Percentiles rank a stretch among this genome's conserved stretches.
phyloP scores from a whole-genome alignment of 257 asterid species.

The Primulina eburnea region DNA sequence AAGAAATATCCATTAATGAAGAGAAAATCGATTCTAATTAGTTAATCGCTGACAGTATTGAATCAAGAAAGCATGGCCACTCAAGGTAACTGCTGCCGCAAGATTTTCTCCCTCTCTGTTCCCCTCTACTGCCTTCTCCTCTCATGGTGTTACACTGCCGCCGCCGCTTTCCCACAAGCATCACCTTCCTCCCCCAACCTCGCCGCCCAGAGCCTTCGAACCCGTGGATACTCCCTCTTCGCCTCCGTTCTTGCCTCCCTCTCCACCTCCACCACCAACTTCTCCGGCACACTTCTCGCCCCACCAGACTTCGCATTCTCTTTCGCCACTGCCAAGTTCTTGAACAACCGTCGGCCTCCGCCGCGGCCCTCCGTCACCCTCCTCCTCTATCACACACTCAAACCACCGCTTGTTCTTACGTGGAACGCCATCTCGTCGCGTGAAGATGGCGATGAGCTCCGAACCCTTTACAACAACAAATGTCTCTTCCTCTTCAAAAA shows the following conservation, averaged over 20 bases:
- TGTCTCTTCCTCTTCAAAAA: slow-evolving; percentile 51
- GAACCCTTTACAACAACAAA: slow-evolving; percentile 42
- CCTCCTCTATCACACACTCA: slow-evolving; percentile 63
- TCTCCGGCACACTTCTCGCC: slow-evolving; percentile 62
- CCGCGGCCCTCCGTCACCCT: slow-evolving; percentile 57
- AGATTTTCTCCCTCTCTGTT: slow-evolving; percentile 25
- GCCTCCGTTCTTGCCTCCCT: slow-evolving; percentile 46
- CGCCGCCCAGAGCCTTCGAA: slow-evolving; percentile 55
- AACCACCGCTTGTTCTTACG: slow-evolving; percentile 44
- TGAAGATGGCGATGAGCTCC: slow-evolving; percentile 42
- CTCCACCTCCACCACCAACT: slow-evolving; percentile 38
- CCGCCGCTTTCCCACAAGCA: slow-evolving; percentile 17
- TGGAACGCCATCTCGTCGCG: slow-evolving; percentile 41
- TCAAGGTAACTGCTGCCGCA: background rate
- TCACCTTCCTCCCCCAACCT: slow-evolving; percentile 42
- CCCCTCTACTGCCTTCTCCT: slow-evolving; percentile 47
- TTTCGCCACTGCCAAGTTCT: slow-evolving; percentile 42
- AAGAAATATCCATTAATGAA: too few relatives aligned
- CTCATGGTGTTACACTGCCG: slow-evolving; percentile 28
- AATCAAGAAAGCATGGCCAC: slow-evolving; percentile 32
- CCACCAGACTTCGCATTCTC: slow-evolving; percentile 68
- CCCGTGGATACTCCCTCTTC: slow-evolving; percentile 61
- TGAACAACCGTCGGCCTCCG: slow-evolving; percentile 41
- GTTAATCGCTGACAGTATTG: too few relatives aligned
- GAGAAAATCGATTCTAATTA: too few relatives aligned